phyloP scores from a whole-genome alignment of 2,329 filamentous ascomycete species.

The Colletotrichum godetiae region DNA sequence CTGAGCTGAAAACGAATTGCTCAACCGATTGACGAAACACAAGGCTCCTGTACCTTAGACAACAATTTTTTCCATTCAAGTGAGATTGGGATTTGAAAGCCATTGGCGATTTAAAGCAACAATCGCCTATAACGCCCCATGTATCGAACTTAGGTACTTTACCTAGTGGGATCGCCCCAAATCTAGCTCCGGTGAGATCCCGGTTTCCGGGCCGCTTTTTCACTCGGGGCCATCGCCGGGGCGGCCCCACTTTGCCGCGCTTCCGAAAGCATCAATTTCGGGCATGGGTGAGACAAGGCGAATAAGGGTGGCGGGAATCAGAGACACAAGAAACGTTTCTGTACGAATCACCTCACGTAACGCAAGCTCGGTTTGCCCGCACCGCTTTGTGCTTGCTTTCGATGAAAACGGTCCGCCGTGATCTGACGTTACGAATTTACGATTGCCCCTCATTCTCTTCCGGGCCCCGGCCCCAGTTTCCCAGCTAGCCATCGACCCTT shows the following conservation, averaged over 20 bases:
- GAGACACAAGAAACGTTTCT: not conserved
- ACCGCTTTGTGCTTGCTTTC: not conserved
- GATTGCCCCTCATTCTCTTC: not conserved
- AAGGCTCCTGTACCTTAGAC: too few species aligned
- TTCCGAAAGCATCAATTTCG: not conserved
- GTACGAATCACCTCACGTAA: not conserved
- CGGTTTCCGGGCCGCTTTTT: too few species aligned
- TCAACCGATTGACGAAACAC: too few species aligned
- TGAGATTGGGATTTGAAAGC: too few species aligned
- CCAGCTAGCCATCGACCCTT: not conserved
- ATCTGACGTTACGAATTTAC: not conserved
- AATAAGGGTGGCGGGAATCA: not conserved
- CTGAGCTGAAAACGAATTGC: not conserved
- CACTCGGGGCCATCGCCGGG: too few species aligned
- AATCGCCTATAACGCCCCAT: too few species aligned
- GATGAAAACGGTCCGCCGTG: constrained; percentile 16
- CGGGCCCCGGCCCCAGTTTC: too few species aligned
- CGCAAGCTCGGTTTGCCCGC: not conserved
- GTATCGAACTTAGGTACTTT: too few species aligned
- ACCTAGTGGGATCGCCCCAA: too few species aligned
- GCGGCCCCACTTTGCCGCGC: not conserved
- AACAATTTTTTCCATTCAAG: too few species aligned
- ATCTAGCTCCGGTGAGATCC: not conserved
- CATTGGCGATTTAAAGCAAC: too few species aligned
- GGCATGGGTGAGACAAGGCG: not conserved